Conservation (phyloP, 2,329 filamentous ascomycete genomes). For the Xenoacremonium recifei region DNA sequence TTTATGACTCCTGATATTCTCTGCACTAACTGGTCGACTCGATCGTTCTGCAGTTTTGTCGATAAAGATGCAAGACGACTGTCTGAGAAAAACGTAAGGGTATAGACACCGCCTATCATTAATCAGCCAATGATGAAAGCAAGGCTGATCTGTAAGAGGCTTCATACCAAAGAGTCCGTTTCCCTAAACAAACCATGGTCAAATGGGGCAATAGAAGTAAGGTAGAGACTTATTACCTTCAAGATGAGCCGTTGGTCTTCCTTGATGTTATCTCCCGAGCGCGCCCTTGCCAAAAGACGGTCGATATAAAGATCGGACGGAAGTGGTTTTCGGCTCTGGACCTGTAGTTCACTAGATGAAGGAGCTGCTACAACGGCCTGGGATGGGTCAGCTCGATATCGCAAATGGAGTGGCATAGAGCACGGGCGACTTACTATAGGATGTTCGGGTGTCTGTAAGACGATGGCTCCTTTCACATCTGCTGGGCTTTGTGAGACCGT, state of each 20-base stretch:
- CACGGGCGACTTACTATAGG: neutral
- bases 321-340: neutral
- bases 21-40: conserved; percentile 18
- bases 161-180: conserved; percentile 18
- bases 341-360: no score
- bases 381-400: no score
- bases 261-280: neutral
- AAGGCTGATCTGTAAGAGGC: no score
- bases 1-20: conserved; percentile 18
- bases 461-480: neutral
- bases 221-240: conserved; percentile 10
- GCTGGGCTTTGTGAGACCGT: neutral
- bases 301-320: conserved; percentile 14
- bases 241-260: conserved; percentile 11
- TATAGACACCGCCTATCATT: conserved; percentile 19
- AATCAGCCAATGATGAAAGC: no score
- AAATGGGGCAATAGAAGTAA: no score
- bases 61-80: conserved; percentile 17
- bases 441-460: neutral
- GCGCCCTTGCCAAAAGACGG: conserved; percentile 8
- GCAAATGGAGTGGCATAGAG: no score
- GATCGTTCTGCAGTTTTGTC: conserved; percentile 17
- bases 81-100: conserved; percentile 21
- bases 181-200: no score
- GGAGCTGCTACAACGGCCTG: no score